Conservation (phyloP, 371 early-diverging fungal species). For the Blastocladiella emersonii region DNA sequence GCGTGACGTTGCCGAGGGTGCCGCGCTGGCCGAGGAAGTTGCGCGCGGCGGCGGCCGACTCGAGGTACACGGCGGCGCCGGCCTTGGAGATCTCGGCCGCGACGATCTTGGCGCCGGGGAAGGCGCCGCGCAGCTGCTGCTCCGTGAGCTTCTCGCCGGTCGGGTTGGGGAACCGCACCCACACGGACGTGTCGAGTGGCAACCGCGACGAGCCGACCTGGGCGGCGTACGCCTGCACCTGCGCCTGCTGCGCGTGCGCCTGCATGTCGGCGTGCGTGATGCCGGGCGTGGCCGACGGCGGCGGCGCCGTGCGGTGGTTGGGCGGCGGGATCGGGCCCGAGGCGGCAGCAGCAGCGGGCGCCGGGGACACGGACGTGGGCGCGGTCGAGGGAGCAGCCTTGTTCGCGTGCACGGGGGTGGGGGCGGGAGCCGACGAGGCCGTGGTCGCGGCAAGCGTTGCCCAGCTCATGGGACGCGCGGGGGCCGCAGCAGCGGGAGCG, state of each 20-base stretch:
- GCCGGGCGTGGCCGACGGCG: no score
- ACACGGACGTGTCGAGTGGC: no score
- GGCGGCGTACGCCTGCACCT: no score
- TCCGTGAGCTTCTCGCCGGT: neutral
- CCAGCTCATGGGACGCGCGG: conserved; percentile 6
- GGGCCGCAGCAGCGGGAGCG: conserved; percentile 4
- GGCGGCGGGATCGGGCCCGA: no score
- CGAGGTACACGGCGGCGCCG: neutral
- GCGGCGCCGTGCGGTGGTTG: no score
- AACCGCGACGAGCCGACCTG: no score
- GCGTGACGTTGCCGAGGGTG: no score
- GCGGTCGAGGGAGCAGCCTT: no score
- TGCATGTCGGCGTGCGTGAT: no score
- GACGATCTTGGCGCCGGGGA: neutral
- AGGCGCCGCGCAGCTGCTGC: neutral
- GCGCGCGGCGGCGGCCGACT: neutral
- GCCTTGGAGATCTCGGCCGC: neutral
- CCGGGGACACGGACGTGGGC: conserved; percentile 1
- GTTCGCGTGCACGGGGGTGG: no score
- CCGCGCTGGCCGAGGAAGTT: no score
- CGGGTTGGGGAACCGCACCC: neutral
- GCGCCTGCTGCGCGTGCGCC: no score
- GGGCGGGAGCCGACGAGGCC: conserved; percentile 2
- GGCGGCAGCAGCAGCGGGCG: conserved; percentile 9
- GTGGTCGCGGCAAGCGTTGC: neutral